phyloP scores from a whole-genome alignment of 2,329 filamentous ascomycete species.

The Aschersonia sp. region DNA sequence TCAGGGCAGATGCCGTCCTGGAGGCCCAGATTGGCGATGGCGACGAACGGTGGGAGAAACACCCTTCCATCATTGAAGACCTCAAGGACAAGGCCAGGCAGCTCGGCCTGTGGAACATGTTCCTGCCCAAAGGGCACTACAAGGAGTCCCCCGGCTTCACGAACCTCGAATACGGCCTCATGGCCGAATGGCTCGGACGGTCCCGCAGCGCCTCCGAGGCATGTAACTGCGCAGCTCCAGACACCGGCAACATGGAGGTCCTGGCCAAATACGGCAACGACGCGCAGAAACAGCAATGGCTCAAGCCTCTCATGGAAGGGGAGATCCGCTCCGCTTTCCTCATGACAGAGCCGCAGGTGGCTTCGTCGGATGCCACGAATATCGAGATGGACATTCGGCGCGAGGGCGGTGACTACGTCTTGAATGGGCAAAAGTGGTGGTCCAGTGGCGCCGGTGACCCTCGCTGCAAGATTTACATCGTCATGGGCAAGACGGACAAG shows the following conservation, averaged over 20 bases:
- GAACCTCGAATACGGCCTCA: constrained; percentile 93
- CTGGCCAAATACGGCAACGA: constrained; percentile 82
- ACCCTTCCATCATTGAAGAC: constrained; percentile 73
- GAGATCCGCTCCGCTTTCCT: constrained; percentile 81
- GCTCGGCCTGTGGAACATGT: constrained; percentile 96
- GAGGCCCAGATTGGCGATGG: constrained; percentile 67
- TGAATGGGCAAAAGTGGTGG: constrained; percentile 99
- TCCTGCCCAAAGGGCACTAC: constrained; percentile 89
- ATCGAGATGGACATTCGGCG: constrained; percentile 70
- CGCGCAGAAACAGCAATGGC: constrained; percentile 71
- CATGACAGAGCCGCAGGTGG: constrained; percentile 86
- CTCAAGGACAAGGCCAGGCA: constrained; percentile 72
- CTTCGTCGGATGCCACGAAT: constrained; percentile 84
- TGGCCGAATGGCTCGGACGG: constrained; percentile 91
- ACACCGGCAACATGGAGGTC: constrained; percentile 94
- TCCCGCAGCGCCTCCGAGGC: constrained; percentile 72
- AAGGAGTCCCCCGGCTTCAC: constrained; percentile 87
- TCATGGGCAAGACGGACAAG: constrained; percentile 86
- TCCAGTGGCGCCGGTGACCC: constrained; percentile 89
- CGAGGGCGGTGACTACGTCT: constrained; percentile 77
- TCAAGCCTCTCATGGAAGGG: constrained; percentile 67
- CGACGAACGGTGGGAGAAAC: constrained; percentile 60
- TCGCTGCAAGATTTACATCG: constrained; percentile 83
- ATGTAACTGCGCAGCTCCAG: constrained; percentile 78
- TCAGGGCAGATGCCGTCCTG: constrained; percentile 63